Conservation (phyloP, 2,329 filamentous ascomycete species). For the Aspergillus aculeatinus region DNA sequence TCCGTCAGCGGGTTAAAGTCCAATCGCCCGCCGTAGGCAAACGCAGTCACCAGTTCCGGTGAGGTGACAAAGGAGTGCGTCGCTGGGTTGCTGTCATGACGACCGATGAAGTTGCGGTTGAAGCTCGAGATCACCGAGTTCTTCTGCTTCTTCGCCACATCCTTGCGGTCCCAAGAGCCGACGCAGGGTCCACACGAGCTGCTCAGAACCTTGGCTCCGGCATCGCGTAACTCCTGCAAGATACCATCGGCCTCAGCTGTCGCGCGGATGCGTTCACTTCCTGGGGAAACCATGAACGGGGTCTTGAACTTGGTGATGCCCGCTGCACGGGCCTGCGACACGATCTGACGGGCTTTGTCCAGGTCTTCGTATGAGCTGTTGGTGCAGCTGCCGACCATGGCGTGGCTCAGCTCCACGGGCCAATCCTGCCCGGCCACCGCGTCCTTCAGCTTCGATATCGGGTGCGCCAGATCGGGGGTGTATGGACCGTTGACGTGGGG, state of each 20-base stretch:
- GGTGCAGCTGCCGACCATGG: slow-evolving; percentile 94
- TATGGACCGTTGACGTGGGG: slow-evolving; percentile 97
- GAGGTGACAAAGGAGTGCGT: slow-evolving; percentile 90
- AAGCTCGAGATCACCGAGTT: slow-evolving; percentile 97
- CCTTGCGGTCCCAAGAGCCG: slow-evolving; percentile 86
- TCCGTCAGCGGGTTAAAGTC: slow-evolving; percentile 21
- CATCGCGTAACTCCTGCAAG: slow-evolving; percentile 88
- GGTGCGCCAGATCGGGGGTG: slow-evolving; percentile 92
- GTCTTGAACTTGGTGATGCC: slow-evolving; percentile 81
- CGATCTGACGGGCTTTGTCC: slow-evolving; percentile 59
- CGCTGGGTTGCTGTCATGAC: slow-evolving; percentile 89
- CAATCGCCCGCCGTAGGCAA: slow-evolving; percentile 68
- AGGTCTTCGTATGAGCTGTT: slow-evolving; percentile 85
- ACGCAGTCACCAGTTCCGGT: slow-evolving; percentile 78
- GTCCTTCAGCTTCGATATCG: slow-evolving; percentile 91
- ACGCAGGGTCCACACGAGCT: slow-evolving; percentile 90
- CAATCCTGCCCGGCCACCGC: slow-evolving; percentile 87
- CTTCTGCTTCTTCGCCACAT: slow-evolving; percentile 76
- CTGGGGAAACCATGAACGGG: slow-evolving; percentile 87
- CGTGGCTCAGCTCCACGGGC: slow-evolving; percentile 91
- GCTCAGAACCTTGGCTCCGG: slow-evolving; percentile 85
- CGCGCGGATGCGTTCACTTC: slow-evolving; percentile 89
- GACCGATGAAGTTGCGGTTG: slow-evolving; percentile 97
- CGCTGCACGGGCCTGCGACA: slow-evolving; percentile 79
- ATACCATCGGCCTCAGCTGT: slow-evolving; percentile 85